Percentiles rank a stretch among this genome's conserved stretches.
These are phyloP conservation scores for Beauveria australis DNA, from an alignment of 2,329 filamentous ascomycete genomes.

Conservation along the genomic window DNA sequence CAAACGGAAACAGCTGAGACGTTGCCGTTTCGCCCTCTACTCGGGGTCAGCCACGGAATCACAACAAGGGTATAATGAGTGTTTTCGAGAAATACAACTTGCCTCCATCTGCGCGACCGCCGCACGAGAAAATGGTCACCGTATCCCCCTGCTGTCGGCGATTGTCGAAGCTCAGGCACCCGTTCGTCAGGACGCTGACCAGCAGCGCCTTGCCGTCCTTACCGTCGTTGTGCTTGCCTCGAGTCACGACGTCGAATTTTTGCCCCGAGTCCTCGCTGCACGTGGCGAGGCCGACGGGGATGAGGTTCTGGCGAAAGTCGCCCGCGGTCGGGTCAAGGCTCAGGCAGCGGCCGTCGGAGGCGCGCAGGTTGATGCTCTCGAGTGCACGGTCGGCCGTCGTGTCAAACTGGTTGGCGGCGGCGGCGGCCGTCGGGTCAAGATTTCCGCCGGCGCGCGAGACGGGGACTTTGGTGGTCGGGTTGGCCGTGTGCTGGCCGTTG, in stretches of 20 bases:
- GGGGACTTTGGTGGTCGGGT: conserved; percentile 35
- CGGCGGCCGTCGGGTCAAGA: conserved; percentile 40
- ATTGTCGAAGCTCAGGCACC: conserved; percentile 43
- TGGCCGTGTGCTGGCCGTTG: conserved; percentile 18
- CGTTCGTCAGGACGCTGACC: conserved; percentile 41
- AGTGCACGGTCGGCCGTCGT: conserved; percentile 38
- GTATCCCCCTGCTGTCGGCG: conserved; percentile 35
- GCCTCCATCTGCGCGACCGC: conserved; percentile 41
- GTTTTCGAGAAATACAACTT: conserved; percentile 14
- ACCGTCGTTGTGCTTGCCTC: conserved; percentile 40
- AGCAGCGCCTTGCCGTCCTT: conserved; percentile 32
- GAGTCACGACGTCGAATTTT: conserved; percentile 43
- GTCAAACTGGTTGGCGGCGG: conserved; percentile 40
- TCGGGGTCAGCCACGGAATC: not conserved
- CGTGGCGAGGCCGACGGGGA: conserved; percentile 36
- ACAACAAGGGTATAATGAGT: not conserved
- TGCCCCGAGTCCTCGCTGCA: conserved; percentile 38
- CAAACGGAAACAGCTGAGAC: conserved; percentile 42
- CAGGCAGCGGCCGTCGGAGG: conserved; percentile 42
- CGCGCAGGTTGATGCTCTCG: conserved; percentile 35
- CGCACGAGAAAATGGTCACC: conserved; percentile 44
- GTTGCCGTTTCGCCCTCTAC: conserved; percentile 36
- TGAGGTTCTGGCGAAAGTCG: conserved; percentile 46
- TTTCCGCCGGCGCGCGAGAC: conserved; percentile 43
- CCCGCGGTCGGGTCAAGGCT: conserved; percentile 43